A percentile compares a stretch with the other conserved stretches of the same genome.
phyloP scores from a whole-genome alignment of 2,329 filamentous ascomycete species.

The Colletotrichum higginsianum region DNA sequence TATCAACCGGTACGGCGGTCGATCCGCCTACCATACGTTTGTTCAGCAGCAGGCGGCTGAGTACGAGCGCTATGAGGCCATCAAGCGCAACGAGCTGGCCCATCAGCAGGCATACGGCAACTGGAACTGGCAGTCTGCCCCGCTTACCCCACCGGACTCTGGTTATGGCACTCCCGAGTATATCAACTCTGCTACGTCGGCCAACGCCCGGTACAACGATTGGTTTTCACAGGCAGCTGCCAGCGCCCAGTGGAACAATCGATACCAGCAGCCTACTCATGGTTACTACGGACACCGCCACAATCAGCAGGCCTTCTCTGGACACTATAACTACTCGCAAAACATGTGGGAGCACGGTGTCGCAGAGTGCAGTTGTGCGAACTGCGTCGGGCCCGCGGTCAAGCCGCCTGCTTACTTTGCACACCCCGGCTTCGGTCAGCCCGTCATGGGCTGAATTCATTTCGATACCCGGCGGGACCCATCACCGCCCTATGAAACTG shows the following conservation, averaged over 20 bases:
- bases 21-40: slow-evolving; percentile 61
- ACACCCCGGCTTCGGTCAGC: slow-evolving; percentile 65
- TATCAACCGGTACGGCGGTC: slow-evolving; percentile 51
- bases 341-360: slow-evolving; percentile 66
- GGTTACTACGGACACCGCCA: slow-evolving; percentile 58
- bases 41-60: slow-evolving; percentile 70
- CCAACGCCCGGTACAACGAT: slow-evolving; percentile 70
- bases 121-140: slow-evolving; percentile 53
- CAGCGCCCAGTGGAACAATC: slow-evolving; percentile 59
- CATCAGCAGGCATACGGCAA: slow-evolving; percentile 57
- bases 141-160: slow-evolving; percentile 72
- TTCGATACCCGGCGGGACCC: background rate
- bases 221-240: slow-evolving; percentile 65
- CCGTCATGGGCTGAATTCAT: slow-evolving; percentile 67
- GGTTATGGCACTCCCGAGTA: slow-evolving; percentile 75
- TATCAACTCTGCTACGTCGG: slow-evolving; percentile 67
- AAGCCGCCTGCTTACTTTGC: slow-evolving; percentile 66
- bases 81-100: slow-evolving; percentile 56
- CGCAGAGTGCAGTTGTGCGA: slow-evolving; percentile 65
- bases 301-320: slow-evolving; percentile 52
- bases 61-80: slow-evolving; percentile 63
- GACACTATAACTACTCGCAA: slow-evolving; percentile 61
- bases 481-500: slow-evolving; percentile 18
- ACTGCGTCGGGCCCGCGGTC: slow-evolving; percentile 59
- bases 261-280: slow-evolving; percentile 60